Evolutionary conservation across 2,329 filamentous ascomycete genomes (phyloP), one percentile per base, ranked within the genome.

Genomic region (Parastagonospora avenae): DNA sequence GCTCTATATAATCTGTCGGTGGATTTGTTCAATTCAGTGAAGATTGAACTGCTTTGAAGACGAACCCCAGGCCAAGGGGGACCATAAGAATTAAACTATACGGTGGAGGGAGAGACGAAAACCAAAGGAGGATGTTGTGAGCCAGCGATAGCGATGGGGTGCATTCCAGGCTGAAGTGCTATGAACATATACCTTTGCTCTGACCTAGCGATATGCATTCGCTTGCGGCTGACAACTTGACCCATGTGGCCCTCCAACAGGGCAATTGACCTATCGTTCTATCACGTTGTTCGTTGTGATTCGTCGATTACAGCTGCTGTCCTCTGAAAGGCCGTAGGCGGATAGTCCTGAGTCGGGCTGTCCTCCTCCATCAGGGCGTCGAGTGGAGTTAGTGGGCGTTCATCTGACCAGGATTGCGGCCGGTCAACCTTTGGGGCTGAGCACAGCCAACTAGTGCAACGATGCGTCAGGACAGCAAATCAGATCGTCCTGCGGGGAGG

Each of bases 271-370:
- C 24, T 35, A 44, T 41, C 52, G 46, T 35, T 39, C 55, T 60
- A 58, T 62, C 57, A 58, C 59, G 57, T 62, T 58, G n/a, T 44
- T 36, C 27, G 32, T n/a, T 48, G 8, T 60, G 8, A 60, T 62
- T 60, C 50, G 57, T 56, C 42, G 46, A 62, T 54, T 44, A 51
- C 48, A 40, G 45, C 41, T 52, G 31, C 14, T 27, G 37, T 50
- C 31, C 24, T 52, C 45, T 54, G 42, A 55, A 49, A 30, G 41
- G 54, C 57, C 57, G 57, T 46, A 58, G 57, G 52, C 52, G 48
- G 30, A 42, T 31, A 15, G 39, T 37, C 37, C 44, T 54, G 54
- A 37, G 54, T 52, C 48, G 41, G 19, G 47, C 45, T 37, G 44
- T 44, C 35, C 52, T 47, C 33, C 50, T 54, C 47, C 49, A 35